Evolutionary conservation across 2,329 filamentous ascomycete species (phyloP), one percentile per base, ranked within the genome.

Genomic region (Cercospora citrullina): DNA sequence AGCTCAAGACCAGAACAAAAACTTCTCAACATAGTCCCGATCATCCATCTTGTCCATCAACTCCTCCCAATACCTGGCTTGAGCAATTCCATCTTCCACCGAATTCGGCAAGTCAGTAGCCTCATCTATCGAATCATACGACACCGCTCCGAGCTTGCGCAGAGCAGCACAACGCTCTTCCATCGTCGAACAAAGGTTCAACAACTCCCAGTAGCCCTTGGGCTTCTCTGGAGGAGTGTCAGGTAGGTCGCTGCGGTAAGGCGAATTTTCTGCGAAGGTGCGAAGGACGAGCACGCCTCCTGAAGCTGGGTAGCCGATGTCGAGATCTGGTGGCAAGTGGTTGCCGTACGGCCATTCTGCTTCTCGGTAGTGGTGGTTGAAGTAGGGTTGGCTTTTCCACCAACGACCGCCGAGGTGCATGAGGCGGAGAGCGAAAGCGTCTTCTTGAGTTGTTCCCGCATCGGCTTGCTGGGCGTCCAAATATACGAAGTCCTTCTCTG

Each of bases 11-110:
- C 7, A 6, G 4, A 23, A 12, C n/a, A 60, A 60, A 33, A 23
- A 39, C 12, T 48, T 23, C 12, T 31, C 59, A n/a, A 61, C 5
- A 30, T 61, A 48, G 3, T 61, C 18, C 21, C 36, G 18, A 30
- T 61, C 59, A n/a, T 48, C 59, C 59, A 61, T 48, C 10, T 45
- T 61, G 3, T 48, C 23, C 36, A 48, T 16, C 59, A 48, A 23
- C 23, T 42, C 10, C 33, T 48, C 59, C 30, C 18, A 48, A 1
- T 23, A 12, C 57, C 18, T 33, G 5, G 7, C 30, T n/a, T 23
- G 12, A 2, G 57, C 18, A 14, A 39, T 9, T 1, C 57, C 31
- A 18, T 60, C 57, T 33, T 21, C 57, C 1, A 60, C 3, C 1
- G 31, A 33, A 5, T n/a, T 23, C 2, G 57, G 57, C 57, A 60